These are phyloP conservation scores for Lactarius deliciosus DNA, from an alignment of 768 basidiomycete species.

Conservation along the genomic window DNA sequence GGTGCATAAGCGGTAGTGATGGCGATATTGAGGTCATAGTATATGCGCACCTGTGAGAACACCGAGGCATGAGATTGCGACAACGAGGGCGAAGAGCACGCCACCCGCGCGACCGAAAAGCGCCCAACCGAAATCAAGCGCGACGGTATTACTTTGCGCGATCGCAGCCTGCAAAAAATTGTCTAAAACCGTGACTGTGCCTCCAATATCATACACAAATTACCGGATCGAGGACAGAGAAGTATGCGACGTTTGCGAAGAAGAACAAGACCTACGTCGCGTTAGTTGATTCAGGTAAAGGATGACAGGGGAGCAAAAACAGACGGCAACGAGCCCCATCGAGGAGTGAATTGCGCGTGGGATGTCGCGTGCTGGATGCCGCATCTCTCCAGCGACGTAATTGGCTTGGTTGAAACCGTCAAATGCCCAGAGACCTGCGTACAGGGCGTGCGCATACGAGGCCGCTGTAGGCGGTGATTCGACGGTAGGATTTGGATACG, in stretches of 20 bases:
- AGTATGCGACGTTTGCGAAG: conserved; percentile 14
- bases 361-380: conserved; percentile 12
- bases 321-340: conserved; percentile 17
- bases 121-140: conserved; percentile 18
- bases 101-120: conserved; percentile 19
- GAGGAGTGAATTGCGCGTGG: conserved; percentile 18
- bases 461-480: background rate
- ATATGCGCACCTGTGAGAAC: conserved; percentile 9
- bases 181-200: background rate
- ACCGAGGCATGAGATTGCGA: conserved; percentile 12
- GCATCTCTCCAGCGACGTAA: conserved; percentile 18
- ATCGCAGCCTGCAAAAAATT: background rate
- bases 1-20: background rate
- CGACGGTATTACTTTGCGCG: conserved; percentile 16
- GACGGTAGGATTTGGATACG: background rate
- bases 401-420: conserved; percentile 20
- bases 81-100: conserved; percentile 12
- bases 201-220: background rate
- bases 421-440: conserved; percentile 14
- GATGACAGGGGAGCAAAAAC: background rate
- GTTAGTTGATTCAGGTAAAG: background rate
- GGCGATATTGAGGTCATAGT: background rate
- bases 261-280: conserved; percentile 10
- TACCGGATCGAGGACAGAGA: conserved; percentile 21
- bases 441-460: conserved; percentile 17